These are phyloP conservation scores for Backusella australiensis DNA, from an alignment of 192 early-diverging fungal species.

Conservation along the genomic window DNA sequence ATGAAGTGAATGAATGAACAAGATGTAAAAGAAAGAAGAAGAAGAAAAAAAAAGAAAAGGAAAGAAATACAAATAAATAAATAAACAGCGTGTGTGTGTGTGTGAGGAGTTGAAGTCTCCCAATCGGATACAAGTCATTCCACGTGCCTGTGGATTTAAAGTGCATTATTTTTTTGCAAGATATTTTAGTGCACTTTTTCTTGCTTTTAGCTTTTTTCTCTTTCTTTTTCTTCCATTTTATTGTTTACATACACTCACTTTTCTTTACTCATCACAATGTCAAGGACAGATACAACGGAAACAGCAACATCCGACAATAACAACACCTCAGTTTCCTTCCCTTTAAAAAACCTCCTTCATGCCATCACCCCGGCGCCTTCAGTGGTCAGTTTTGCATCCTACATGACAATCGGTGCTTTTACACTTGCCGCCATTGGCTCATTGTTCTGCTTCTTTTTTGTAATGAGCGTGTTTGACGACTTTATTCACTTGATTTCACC, in stretches of 20 bases:
- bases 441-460: slow-evolving; percentile 22
- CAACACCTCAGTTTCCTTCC: not conserved
- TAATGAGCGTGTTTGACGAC: slow-evolving; percentile 18
- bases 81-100: not conserved
- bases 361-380: not conserved
- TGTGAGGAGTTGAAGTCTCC: not conserved
- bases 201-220: not conserved
- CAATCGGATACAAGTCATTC: not conserved
- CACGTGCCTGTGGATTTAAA: not conserved
- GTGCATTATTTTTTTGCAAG: not conserved
- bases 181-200: not conserved
- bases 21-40: not conserved
- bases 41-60: not conserved
- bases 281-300: slow-evolving; percentile 1
- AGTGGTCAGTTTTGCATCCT: slow-evolving; percentile 11
- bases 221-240: not conserved
- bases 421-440: slow-evolving; percentile 14
- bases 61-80: not conserved
- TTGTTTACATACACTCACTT: not conserved
- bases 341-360: slow-evolving; percentile 2
- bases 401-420: slow-evolving; percentile 17
- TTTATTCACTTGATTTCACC: slow-evolving; percentile 12
- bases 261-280: not conserved
- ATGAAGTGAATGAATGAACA: not conserved
- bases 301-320: not conserved